Evolutionary conservation across 768 basidiomycete species (phyloP).

Genomic region (Mycena indigotica): DNA sequence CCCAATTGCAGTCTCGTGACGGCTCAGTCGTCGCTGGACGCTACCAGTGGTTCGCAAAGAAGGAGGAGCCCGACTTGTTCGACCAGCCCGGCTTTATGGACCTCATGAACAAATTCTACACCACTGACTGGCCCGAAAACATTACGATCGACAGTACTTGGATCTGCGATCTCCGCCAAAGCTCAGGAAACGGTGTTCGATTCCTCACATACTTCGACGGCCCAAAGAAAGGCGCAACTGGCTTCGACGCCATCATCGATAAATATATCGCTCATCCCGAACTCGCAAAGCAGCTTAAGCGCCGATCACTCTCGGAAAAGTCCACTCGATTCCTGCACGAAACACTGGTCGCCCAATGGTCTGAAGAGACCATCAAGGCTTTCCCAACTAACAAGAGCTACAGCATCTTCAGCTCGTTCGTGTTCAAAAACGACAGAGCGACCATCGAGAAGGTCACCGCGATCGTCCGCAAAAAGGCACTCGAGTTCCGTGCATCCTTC

Average conservation of each 20-base stretch:
- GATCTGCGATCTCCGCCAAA: slow-evolving; percentile 18
- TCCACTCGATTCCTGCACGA: slow-evolving; percentile 22
- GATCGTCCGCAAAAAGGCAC: slow-evolving; percentile 6
- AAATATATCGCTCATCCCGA: slow-evolving; percentile 14
- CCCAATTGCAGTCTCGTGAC: not conserved
- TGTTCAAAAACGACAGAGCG: slow-evolving; percentile 12
- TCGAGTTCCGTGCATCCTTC: slow-evolving; percentile 14
- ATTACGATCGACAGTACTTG: slow-evolving; percentile 19
- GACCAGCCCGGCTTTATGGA: slow-evolving; percentile 11
- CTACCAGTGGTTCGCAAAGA: slow-evolving; percentile 18
- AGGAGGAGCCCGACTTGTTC: slow-evolving; percentile 12
- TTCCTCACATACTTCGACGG: slow-evolving; percentile 20
- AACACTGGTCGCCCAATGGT: slow-evolving; percentile 22
- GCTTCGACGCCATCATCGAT: slow-evolving; percentile 18
- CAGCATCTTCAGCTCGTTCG: slow-evolving; percentile 20
- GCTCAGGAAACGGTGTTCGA: slow-evolving; percentile 15
- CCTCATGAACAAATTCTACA: slow-evolving; percentile 20
- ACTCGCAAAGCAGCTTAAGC: slow-evolving; percentile 18
- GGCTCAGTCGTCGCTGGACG: slow-evolving; percentile 17
- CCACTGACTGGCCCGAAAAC: slow-evolving; percentile 18
- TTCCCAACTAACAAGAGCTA: slow-evolving; percentile 21
- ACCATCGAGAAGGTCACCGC: slow-evolving; percentile 14
- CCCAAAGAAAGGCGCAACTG: slow-evolving; percentile 4
- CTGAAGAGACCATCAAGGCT: slow-evolving; percentile 15
- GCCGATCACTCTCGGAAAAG: slow-evolving; percentile 16